These are phyloP conservation scores for Trametes villosa DNA, from an alignment of 768 basidiomycete genomes.

Conservation along the genomic window DNA sequence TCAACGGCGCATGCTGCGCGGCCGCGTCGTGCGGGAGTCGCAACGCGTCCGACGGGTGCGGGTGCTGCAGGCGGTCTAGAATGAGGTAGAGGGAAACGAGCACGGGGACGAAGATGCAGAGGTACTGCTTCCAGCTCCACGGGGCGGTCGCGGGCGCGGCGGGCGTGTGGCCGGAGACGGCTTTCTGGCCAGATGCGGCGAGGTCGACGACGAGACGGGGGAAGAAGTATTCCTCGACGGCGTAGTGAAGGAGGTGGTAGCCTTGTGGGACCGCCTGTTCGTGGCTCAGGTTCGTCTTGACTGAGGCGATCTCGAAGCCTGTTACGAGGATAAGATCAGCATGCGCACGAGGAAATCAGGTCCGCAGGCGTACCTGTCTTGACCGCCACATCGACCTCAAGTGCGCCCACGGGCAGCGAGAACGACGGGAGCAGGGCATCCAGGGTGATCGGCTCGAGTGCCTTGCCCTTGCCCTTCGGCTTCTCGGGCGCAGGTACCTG, in stretches of 20 bases:
- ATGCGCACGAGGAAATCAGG: background rate
- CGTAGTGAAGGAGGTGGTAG: slow-evolving; percentile 57
- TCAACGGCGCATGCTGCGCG: background rate
- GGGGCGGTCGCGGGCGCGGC: background rate
- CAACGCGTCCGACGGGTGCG: slow-evolving; percentile 24
- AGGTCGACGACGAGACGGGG: slow-evolving; percentile 46
- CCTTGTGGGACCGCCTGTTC: slow-evolving; percentile 47
- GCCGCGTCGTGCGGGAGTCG: background rate
- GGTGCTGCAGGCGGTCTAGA: slow-evolving; percentile 11
- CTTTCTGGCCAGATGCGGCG: slow-evolving; percentile 28
- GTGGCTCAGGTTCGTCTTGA: slow-evolving; percentile 62
- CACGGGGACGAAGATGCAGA: background rate
- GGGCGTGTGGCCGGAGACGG: background rate
- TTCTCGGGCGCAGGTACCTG: slow-evolving; percentile 22
- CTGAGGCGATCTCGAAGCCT: slow-evolving; percentile 49
- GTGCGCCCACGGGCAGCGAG: slow-evolving; percentile 63
- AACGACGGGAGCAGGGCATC: slow-evolving; percentile 73
- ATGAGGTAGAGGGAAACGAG: slow-evolving; percentile 5
- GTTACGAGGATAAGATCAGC: background rate
- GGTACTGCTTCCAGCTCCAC: slow-evolving; percentile 6
- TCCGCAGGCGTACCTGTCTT: slow-evolving; percentile 52
- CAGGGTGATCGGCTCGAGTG: slow-evolving; percentile 34
- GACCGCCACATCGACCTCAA: slow-evolving; percentile 64
- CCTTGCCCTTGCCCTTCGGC: slow-evolving; percentile 43
- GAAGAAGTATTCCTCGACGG: slow-evolving; percentile 59